Conservation (phyloP, 1,284 basidiomycete genomes). For the Neotropicomus parvogracilis region DNA sequence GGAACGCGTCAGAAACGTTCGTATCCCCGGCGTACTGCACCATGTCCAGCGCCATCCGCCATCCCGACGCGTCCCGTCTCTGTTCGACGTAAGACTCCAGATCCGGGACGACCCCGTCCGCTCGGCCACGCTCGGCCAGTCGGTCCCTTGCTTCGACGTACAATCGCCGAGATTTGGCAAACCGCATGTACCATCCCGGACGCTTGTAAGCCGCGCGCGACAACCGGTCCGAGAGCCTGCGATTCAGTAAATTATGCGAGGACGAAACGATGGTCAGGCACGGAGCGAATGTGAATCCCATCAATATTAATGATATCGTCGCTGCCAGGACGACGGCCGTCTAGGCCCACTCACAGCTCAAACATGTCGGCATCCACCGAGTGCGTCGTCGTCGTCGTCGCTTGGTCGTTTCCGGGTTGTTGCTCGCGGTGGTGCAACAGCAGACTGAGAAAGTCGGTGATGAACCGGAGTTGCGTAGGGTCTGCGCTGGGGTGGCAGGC, state of each 20-base stretch:
- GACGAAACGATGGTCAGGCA: conserved; percentile 1
- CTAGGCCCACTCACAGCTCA: conserved; percentile 21
- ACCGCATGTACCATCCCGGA: conserved; percentile 31
- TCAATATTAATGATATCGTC: conserved; percentile 12
- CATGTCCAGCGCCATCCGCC: conserved; percentile 49
- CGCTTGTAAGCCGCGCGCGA: conserved; percentile 24
- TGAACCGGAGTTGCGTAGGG: conserved; percentile 47
- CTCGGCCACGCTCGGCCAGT: not conserved
- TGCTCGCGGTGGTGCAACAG: conserved; percentile 35
- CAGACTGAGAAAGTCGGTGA: conserved; percentile 49
- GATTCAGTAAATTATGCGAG: not conserved
- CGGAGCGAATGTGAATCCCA: conserved; percentile 2
- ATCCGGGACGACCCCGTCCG: conserved; percentile 34
- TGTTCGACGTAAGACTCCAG: conserved; percentile 46
- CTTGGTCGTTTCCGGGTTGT: not conserved
- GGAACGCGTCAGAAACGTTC: conserved; percentile 35
- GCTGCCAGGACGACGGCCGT: not conserved
- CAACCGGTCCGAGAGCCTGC: conserved; percentile 24
- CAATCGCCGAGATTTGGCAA: conserved; percentile 35
- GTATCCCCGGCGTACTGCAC: conserved; percentile 52
- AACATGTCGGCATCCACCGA: conserved; percentile 13
- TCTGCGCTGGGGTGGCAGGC: conserved; percentile 58
- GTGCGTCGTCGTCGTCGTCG: not conserved
- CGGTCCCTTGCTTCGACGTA: conserved; percentile 24
- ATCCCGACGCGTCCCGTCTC: conserved; percentile 47